Base-by-base conservation (phyloP, 176 grass and related monocot species). In the Guadua angustifolia region DNA sequence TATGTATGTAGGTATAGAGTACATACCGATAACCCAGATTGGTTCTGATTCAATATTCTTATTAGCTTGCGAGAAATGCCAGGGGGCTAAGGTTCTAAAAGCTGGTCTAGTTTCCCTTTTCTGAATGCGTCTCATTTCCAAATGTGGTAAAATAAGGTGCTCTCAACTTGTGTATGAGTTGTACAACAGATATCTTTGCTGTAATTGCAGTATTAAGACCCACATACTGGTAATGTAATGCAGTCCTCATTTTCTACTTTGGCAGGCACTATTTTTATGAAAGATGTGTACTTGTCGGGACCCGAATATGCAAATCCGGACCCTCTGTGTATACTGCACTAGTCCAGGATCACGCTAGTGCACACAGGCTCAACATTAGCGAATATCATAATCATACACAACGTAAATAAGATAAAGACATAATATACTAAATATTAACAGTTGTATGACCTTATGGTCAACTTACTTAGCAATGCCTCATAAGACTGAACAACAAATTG, bases 211-310 rank as follows among this genome's bases (percentile, higher is more conserved):
- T 67, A 56, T 33, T 58, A 68, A 61, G 59, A 7, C 21, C 13
- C 13, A 33, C 42, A 74, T 74, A 70, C 17, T 62, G 33, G 19
- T 65, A 50, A 60, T 42, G 33, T 84, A 38, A 59, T 69, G 26
- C 33, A 51, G 47, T 73, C 18, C 25, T 56, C 56, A 15, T 83
- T 82, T 58, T 71, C 33, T 89, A 78, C 72, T 84, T 80, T 82
- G 16, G 19, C 80, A 95, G 96, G 78, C 85, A 92, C 77, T 88
- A 90, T 85, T 95, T 95, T 92, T 86, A 95, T 95, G 93, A 94
- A 95, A 92, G 96, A 95, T 69, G 93, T 82, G 46, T 87, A 90
- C n/a, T n/a, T n/a, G n/a, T n/a, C n/a, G n/a, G n/a, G n/a, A n/a
- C n/a, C n/a, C n/a, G n/a, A n/a, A n/a, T n/a, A n/a, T n/a, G n/a